These are phyloP conservation scores for Ustilago vetiveriae DNA, from an alignment of 1,284 basidiomycete genomes.

Conservation along the genomic window DNA sequence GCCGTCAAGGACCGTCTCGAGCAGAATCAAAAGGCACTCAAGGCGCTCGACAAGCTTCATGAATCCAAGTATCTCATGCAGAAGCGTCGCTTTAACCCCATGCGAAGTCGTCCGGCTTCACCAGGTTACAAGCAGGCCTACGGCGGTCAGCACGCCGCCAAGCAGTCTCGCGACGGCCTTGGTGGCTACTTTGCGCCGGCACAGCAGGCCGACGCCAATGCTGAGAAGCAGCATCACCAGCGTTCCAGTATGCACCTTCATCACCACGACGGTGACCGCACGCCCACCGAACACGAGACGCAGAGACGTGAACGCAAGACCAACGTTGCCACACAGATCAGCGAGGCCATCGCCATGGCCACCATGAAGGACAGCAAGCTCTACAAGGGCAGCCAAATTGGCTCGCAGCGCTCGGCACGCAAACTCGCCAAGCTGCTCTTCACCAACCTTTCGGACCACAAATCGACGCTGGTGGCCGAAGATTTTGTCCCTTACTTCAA, in stretches of 20 bases:
- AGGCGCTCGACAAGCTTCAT: conserved; percentile 60
- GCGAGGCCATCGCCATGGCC: conserved; percentile 59
- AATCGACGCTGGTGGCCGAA: conserved; percentile 70
- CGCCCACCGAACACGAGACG: conserved; percentile 27
- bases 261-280: conserved; percentile 15
- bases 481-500: conserved; percentile 76
- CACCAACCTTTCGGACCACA: conserved; percentile 68
- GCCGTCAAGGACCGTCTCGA: conserved; percentile 62
- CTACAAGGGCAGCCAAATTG: conserved; percentile 51
- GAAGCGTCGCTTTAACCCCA: conserved; percentile 44
- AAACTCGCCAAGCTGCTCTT: conserved; percentile 80
- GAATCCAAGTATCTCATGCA: conserved; percentile 59
- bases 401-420: conserved; percentile 75
- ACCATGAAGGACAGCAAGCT: conserved; percentile 64
- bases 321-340: conserved; percentile 56
- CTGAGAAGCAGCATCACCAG: conserved; percentile 15
- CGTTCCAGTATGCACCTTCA: conserved; percentile 14
- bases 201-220: conserved; percentile 14
- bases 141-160: conserved; percentile 24
- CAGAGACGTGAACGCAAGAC: conserved; percentile 37
- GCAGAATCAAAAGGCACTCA: conserved; percentile 56
- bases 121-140: conserved; percentile 51
- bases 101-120: conserved; percentile 45
- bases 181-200: conserved; percentile 51
- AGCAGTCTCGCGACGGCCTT: conserved; percentile 50